Evolutionary conservation across 2,329 filamentous ascomycete genomes (phyloP).

Genomic region (Aspergillus quadrilineatus): DNA sequence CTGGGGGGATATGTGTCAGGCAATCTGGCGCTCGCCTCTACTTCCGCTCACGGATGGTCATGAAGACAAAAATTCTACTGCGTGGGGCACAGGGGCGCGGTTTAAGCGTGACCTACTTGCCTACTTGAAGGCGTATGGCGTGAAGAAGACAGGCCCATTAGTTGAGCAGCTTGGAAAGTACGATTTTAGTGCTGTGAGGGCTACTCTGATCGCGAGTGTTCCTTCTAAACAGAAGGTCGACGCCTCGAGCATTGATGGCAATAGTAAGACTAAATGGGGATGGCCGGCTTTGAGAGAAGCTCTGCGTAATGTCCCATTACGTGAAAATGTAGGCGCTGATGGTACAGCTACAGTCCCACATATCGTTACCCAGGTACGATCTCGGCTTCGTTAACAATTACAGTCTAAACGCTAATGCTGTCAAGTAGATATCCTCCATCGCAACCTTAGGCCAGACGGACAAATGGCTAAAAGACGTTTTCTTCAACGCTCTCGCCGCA

Average conservation of each 20-base stretch:
- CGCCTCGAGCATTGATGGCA: constrained; percentile 29
- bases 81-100: constrained; percentile 61
- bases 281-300: constrained; percentile 68
- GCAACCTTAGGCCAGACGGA: constrained; percentile 71
- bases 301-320: constrained; percentile 55
- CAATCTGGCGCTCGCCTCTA: constrained; percentile 72
- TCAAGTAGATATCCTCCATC: constrained; percentile 74
- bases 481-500: constrained; percentile 52
- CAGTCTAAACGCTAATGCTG: constrained; percentile 25
- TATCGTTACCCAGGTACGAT: constrained; percentile 39
- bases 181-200: constrained; percentile 69
- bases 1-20: constrained; percentile 86
- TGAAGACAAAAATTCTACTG: constrained; percentile 13
- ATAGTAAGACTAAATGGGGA: constrained; percentile 65
- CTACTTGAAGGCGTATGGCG: constrained; percentile 71
- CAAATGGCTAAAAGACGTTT: constrained; percentile 67
- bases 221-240: constrained; percentile 63
- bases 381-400: background rate
- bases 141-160: constrained; percentile 54
- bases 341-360: constrained; percentile 25
- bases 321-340: constrained; percentile 4
- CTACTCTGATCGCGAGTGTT: constrained; percentile 73
- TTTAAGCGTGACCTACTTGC: constrained; percentile 75
- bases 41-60: constrained; percentile 53
- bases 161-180: constrained; percentile 58